phyloP scores from a whole-genome alignment of 768 basidiomycete genomes.

The Termitomyces sp. region DNA sequence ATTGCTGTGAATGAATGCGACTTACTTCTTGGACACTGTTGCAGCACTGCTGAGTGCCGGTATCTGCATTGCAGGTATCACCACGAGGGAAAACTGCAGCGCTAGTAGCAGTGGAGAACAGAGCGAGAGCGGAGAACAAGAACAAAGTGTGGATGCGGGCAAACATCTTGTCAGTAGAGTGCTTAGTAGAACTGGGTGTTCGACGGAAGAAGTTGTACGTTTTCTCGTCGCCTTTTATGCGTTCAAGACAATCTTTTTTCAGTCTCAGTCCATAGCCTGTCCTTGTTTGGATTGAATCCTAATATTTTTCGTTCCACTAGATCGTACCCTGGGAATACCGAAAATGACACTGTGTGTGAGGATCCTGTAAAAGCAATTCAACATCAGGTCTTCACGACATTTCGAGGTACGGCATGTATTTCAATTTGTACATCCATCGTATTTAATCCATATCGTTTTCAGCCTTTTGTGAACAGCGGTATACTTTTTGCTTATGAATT shows the following conservation, averaged over 20 bases:
- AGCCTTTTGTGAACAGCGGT: not conserved
- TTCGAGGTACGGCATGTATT: not conserved
- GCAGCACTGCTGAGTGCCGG: conserved; percentile 8
- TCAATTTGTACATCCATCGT: not conserved
- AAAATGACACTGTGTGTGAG: not conserved
- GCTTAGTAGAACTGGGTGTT: conserved; percentile 13
- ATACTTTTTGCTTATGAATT: not conserved
- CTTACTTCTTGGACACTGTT: not conserved
- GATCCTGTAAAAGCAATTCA: not conserved
- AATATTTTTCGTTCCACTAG: not conserved
- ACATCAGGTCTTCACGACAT: not conserved
- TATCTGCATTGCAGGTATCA: conserved; percentile 5
- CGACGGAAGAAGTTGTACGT: conserved; percentile 3
- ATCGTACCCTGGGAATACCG: not conserved
- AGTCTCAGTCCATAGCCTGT: not conserved
- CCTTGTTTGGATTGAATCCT: not conserved
- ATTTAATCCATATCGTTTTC: not conserved
- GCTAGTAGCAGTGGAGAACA: conserved; percentile 7
- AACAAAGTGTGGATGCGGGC: conserved; percentile 7
- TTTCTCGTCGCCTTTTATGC: conserved; percentile 2
- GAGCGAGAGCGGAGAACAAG: conserved; percentile 9
- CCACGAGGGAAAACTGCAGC: conserved; percentile 3
- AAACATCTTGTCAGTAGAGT: conserved; percentile 8
- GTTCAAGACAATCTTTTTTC: not conserved
- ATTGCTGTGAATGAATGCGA: not conserved